Evolutionary conservation across 2,329 filamentous ascomycete genomes (phyloP), one percentile per base, ranked within the genome.

Genomic region (Aspergillus sp.): DNA sequence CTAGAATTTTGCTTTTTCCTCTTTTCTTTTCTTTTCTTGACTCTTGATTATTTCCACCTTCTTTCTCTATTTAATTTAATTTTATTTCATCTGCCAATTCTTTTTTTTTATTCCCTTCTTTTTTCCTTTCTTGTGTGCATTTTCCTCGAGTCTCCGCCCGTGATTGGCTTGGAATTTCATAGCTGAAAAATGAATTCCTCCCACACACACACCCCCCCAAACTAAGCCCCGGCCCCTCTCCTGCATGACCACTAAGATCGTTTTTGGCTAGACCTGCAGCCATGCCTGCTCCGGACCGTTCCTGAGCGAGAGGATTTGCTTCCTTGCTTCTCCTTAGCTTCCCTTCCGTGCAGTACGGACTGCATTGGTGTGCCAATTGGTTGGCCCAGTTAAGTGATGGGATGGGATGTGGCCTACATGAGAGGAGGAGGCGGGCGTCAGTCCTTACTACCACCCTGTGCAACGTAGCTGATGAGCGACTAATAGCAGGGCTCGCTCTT

Each of bases 231-330:
- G 49, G 49, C 49, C 49, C 42, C 51, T 52, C 55, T 49, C 47
- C 47, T 50, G 47, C 47, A 50, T 57, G 44, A 47, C 19, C 17
- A 27, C 59, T 53, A 58, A 61, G 30, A 49, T 53, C 58, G 11
- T 27, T 53, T 60, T 56, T 32, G 52, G 47, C 55, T 58, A 62
- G 57, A 54, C 60, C 58, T 57, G 56, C 56, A 59, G 49, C 54
- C 44, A 61, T 63, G 44, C 54, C 55, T 58, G 52, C 59, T 61
- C 57, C 57, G 55, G 60, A 58, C 62, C 41, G 58, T 58, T 62
- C 57, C 57, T 63, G 54, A 49, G 54, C 17, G 44, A 56, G 36
- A 59, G 48, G 50, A 56, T 55, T 57, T 59, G 39, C 59, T 60
- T 62, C 62, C 62, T 62, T 62, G 50, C 57, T 52, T 47, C 60